Percentiles rank a stretch among this genome's conserved stretches.
Evolutionary conservation across 225 moss, liverwort and hornwort species (phyloP).

Genomic region (Rhytidiadelphus loreus): DNA sequence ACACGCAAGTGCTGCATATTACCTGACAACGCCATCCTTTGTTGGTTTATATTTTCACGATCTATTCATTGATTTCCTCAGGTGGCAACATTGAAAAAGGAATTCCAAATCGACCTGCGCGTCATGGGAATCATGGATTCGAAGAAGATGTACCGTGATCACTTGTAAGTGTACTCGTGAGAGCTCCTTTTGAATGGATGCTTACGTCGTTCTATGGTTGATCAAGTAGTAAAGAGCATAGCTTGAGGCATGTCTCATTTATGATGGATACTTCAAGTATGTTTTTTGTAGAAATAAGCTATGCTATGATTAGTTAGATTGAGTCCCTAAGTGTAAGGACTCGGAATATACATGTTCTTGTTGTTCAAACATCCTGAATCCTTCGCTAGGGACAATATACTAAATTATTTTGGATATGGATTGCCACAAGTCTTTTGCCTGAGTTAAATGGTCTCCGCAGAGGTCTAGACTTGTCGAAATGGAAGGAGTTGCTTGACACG

Average conservation of each 20-base stretch:
- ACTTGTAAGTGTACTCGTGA: constrained; percentile 47
- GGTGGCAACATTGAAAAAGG: constrained; percentile 63
- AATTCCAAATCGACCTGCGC: constrained; percentile 81
- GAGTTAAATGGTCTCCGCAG: constrained; percentile 30
- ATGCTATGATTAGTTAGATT: not conserved
- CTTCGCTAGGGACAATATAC: not conserved
- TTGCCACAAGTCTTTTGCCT: not conserved
- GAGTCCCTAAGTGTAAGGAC: not conserved
- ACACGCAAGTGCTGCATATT: not conserved
- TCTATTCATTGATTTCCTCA: constrained; percentile 1
- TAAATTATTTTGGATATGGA: not conserved
- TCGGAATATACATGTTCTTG: not conserved
- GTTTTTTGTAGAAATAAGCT: not conserved
- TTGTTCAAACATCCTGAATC: not conserved
- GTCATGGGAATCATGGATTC: constrained; percentile 83
- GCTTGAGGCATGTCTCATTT: not conserved
- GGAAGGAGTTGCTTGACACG: constrained; percentile 55
- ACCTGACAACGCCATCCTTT: not conserved
- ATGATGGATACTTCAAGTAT: not conserved
- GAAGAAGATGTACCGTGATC: constrained; percentile 71
- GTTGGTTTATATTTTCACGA: not conserved
- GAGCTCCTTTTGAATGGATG: not conserved
- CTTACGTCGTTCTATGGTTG: not conserved
- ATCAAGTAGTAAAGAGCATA: not conserved
- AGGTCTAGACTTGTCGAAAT: constrained; percentile 70